Percentiles rank a stretch among this genome's conserved stretches.
Evolutionary conservation across 2,329 filamentous ascomycete genomes (phyloP).

Genomic region (Cercospora sojina): DNA sequence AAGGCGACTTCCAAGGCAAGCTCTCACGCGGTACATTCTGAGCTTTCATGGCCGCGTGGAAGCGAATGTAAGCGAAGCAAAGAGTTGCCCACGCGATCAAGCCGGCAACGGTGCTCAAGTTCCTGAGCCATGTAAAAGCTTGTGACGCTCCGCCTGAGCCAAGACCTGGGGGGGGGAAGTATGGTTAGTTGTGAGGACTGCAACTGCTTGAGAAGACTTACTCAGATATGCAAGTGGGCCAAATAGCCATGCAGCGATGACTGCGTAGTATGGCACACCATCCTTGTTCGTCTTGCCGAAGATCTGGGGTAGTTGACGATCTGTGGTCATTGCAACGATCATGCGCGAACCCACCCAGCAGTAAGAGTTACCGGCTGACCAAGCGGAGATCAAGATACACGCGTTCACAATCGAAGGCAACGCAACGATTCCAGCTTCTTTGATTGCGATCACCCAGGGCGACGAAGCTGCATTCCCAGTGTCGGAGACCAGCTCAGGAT

Average conservation of each 20-base stretch:
- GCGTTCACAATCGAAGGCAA: constrained; percentile 72
- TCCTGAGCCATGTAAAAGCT: constrained; percentile 29
- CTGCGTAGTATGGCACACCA: constrained; percentile 75
- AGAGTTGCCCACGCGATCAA: constrained; percentile 31
- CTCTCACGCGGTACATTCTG: constrained; percentile 41
- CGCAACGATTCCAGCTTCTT: constrained; percentile 63
- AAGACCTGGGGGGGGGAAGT: not conserved
- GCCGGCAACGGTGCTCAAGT: constrained; percentile 29
- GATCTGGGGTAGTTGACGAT: constrained; percentile 53
- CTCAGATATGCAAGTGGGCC: constrained; percentile 45
- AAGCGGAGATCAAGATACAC: constrained; percentile 59
- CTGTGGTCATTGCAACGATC: constrained; percentile 65
- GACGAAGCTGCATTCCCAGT: constrained; percentile 38
- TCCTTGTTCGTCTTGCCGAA: constrained; percentile 59
- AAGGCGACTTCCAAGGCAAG: constrained; percentile 30
- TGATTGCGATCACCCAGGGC: constrained; percentile 70
- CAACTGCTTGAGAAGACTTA: not conserved
- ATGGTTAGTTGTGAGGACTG: not conserved
- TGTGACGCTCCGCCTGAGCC: constrained; percentile 26
- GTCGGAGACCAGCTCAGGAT: constrained; percentile 51
- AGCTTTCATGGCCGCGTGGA: constrained; percentile 44
- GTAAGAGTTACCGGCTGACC: constrained; percentile 67
- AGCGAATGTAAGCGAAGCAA: constrained; percentile 49
- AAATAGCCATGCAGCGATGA: constrained; percentile 51
- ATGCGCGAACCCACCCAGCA: constrained; percentile 67